Conservation (phyloP, 352 stramenopile genomes). For the Phytophthora multivora region DNA sequence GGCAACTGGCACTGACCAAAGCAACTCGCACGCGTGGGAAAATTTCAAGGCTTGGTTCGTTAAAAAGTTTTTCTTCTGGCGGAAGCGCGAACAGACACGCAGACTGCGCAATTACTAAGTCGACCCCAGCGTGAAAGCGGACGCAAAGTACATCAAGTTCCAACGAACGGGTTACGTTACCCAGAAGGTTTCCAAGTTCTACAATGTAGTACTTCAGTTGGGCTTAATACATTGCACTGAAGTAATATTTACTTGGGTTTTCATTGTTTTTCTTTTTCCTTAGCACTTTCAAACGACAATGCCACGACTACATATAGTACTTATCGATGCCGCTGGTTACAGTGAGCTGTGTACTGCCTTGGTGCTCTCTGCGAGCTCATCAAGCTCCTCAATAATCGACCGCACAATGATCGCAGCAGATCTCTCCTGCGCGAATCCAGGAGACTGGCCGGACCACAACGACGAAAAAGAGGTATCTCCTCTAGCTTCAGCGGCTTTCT, state of each 20-base stretch:
- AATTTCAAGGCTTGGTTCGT: background rate
- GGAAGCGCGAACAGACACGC: background rate
- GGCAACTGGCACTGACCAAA: background rate
- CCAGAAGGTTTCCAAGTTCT: too few species aligned
- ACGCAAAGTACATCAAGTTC: too few species aligned
- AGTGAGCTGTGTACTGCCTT: background rate
- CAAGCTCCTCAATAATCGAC: slow-evolving; percentile 26
- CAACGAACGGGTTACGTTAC: too few species aligned
- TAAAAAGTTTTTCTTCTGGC: background rate
- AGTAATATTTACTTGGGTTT: too few species aligned
- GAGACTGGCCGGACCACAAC: slow-evolving; percentile 34
- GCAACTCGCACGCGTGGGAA: background rate
- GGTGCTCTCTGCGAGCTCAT: background rate
- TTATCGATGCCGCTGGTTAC: background rate
- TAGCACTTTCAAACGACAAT: too few species aligned
- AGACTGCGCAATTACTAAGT: background rate
- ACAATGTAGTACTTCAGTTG: too few species aligned
- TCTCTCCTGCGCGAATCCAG: slow-evolving; percentile 24
- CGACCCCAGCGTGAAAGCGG: too few species aligned
- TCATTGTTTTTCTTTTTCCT: too few species aligned
- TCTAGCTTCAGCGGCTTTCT: slow-evolving; percentile 20
- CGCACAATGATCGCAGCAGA: slow-evolving; percentile 31
- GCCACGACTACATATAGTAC: too few species aligned
- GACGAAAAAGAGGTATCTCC: slow-evolving; percentile 34
- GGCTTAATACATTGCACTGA: too few species aligned